Conservation (phyloP, 2,329 filamentous ascomycete species). For the Phaeosphaeria sp. region DNA sequence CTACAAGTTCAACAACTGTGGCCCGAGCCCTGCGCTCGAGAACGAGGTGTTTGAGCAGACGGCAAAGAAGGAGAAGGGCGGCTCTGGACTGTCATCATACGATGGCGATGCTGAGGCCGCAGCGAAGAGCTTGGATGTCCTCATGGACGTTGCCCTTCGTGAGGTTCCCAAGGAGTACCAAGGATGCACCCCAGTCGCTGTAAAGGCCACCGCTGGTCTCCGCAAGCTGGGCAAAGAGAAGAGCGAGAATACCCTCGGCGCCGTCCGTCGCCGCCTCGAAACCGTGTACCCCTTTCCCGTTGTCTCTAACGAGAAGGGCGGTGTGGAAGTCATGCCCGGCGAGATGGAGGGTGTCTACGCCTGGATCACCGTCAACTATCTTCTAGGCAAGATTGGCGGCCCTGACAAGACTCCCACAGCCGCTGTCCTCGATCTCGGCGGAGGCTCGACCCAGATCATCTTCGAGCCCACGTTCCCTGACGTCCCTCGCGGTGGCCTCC, state of each 20-base stretch:
- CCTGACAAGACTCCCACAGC: conserved; percentile 90
- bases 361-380: conserved; percentile 99
- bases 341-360: conserved; percentile 97
- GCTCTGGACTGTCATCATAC: conserved; percentile 84
- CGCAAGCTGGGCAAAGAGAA: conserved; percentile 83
- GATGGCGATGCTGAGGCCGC: conserved; percentile 84
- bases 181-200: conserved; percentile 91
- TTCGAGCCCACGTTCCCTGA: conserved; percentile 93
- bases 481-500: conserved; percentile 76
- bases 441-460: conserved; percentile 97
- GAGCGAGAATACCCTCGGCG: conserved; percentile 82
- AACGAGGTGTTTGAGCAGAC: conserved; percentile 94
- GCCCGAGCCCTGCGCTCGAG: conserved; percentile 91
- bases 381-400: conserved; percentile 94
- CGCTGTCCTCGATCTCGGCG: conserved; percentile 93
- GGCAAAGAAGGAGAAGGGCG: conserved; percentile 77
- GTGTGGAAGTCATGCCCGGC: conserved; percentile 96
- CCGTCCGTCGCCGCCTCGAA: conserved; percentile 84
- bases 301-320: conserved; percentile 81
- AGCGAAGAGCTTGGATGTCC: conserved; percentile 84
- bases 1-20: conserved; percentile 99
- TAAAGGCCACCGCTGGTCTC: conserved; percentile 95
- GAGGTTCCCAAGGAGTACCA: conserved; percentile 88
- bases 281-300: conserved; percentile 93
- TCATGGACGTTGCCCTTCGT: conserved; percentile 85